phyloP scores from a whole-genome alignment of 2,329 filamentous ascomycete species.

The Cadophora sp. region DNA sequence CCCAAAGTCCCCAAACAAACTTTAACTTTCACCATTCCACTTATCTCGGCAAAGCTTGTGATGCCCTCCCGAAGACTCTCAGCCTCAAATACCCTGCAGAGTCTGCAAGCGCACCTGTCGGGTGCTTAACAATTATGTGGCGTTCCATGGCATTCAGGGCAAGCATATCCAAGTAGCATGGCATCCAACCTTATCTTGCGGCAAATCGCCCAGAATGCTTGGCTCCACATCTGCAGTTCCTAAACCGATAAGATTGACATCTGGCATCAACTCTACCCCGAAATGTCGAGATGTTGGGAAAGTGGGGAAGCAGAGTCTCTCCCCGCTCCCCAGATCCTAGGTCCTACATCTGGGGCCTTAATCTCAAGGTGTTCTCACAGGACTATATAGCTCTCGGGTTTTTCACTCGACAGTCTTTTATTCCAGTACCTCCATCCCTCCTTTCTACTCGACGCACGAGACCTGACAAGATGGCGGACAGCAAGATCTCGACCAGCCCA shows the following conservation, averaged over 20 bases:
- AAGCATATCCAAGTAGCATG: constrained; percentile 1
- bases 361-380: background rate
- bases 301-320: background rate
- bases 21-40: background rate
- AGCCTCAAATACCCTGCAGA: background rate
- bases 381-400: background rate
- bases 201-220: background rate
- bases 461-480: constrained; percentile 20
- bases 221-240: background rate
- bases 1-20: background rate
- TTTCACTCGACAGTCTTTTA: no score
- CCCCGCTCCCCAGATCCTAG: background rate
- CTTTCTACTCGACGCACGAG: background rate
- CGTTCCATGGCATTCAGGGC: background rate
- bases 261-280: background rate
- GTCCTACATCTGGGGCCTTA: background rate
- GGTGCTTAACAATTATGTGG: background rate
- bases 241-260: background rate
- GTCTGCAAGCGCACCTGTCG: background rate
- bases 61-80: background rate
- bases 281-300: background rate
- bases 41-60: background rate
- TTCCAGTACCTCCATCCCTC: background rate
- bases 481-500: constrained; percentile 15
- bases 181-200: background rate